Percentiles rank a stretch among this genome's conserved stretches.
phyloP scores from a whole-genome alignment of 2,329 filamentous ascomycete genomes.

The Fonsecaea monophora region DNA sequence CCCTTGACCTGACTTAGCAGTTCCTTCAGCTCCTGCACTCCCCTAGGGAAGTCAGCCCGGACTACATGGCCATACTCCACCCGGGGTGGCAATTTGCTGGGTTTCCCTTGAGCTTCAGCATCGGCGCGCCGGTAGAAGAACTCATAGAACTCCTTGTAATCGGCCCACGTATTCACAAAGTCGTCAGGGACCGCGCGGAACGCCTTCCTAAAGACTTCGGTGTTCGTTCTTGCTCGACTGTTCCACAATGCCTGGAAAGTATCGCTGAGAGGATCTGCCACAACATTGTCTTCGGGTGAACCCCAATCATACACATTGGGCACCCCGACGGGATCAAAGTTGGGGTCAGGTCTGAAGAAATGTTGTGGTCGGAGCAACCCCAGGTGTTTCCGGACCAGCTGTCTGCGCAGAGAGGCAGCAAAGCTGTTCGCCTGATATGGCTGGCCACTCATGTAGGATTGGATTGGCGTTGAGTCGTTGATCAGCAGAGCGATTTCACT shows the following conservation, averaged over 20 bases:
- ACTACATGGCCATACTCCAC: constrained; percentile 90
- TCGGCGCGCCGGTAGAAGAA: constrained; percentile 62
- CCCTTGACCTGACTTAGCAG: constrained; percentile 71
- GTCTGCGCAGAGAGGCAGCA: constrained; percentile 78
- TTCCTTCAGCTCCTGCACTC: constrained; percentile 75
- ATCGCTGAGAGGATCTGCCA: constrained; percentile 65
- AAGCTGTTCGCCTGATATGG: constrained; percentile 80
- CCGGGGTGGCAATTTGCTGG: constrained; percentile 58
- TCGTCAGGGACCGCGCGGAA: constrained; percentile 70
- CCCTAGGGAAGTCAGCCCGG: constrained; percentile 72
- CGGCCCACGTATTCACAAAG: constrained; percentile 63
- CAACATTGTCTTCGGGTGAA: constrained; percentile 55
- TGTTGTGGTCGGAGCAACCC: constrained; percentile 79
- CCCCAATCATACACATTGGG: constrained; percentile 64
- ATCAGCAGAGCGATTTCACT: constrained; percentile 90
- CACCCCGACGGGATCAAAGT: constrained; percentile 64
- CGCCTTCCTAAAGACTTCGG: constrained; percentile 64
- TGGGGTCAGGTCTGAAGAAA: constrained; percentile 64
- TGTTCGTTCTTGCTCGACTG: constrained; percentile 64
- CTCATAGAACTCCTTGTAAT: constrained; percentile 69
- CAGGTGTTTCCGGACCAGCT: constrained; percentile 89
- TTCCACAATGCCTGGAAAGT: constrained; percentile 65
- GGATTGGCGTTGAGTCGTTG: constrained; percentile 76
- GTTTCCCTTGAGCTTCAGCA: constrained; percentile 53
- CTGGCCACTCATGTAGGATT: constrained; percentile 78